phyloP scores from a whole-genome alignment of 345 rosid species.

The Boechera divaricarpa region DNA sequence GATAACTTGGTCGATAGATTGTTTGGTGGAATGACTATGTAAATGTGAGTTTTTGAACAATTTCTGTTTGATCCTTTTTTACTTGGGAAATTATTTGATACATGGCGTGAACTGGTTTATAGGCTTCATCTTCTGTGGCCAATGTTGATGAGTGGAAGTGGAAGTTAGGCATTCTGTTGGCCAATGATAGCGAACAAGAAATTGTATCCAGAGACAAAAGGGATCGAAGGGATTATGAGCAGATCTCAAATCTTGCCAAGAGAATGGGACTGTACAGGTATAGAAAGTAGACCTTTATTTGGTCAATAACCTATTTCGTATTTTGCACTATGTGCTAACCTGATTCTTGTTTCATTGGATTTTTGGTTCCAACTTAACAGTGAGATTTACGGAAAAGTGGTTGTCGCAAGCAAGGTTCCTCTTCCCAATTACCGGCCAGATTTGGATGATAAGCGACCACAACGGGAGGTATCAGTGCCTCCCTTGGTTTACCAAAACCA shows the following conservation, averaged over 20 bases:
- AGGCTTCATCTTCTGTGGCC: slow-evolving; percentile 96
- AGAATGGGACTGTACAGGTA: slow-evolving; percentile 95
- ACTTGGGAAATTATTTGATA: slow-evolving; percentile 13
- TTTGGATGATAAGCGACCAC: slow-evolving; percentile 98
- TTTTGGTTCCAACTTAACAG: slow-evolving; percentile 45
- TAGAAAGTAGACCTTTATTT: not conserved
- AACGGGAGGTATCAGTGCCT: slow-evolving; percentile 77
- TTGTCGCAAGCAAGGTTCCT: slow-evolving; percentile 95
- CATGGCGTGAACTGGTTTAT: slow-evolving; percentile 24
- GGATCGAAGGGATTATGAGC: slow-evolving; percentile 96
- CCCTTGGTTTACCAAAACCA: slow-evolving; percentile 24
- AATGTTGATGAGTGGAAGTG: slow-evolving; percentile 98
- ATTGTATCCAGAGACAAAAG: slow-evolving; percentile 87
- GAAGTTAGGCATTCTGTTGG: slow-evolving; percentile 83
- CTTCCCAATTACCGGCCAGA: slow-evolving; percentile 98
- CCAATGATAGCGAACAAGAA: slow-evolving; percentile 80
- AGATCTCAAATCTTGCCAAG: slow-evolving; percentile 81
- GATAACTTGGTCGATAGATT: not conserved
- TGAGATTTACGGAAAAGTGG: slow-evolving; percentile 91
- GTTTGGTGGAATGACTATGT: slow-evolving; percentile 1
- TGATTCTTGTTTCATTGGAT: slow-evolving; percentile 17
- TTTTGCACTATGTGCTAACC: not conserved
- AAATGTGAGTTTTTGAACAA: slow-evolving; percentile 2
- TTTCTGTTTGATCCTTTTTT: not conserved
- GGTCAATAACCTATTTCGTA: not conserved